Base-by-base conservation (phyloP, 163 green algal species). In the Smithsoniella earleae region DNA sequence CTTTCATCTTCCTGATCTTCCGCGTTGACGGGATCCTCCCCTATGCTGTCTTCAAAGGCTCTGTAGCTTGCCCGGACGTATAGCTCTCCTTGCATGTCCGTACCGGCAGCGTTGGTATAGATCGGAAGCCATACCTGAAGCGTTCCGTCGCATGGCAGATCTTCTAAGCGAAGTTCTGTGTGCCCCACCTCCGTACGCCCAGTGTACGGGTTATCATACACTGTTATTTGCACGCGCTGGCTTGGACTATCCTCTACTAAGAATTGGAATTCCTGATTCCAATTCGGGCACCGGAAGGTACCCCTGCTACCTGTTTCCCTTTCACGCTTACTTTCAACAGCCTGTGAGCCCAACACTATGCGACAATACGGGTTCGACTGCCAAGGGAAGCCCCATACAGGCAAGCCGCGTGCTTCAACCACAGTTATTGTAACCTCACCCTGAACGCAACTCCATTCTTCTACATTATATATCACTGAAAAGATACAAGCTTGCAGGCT, bases 221-320 rank as follows among this genome's bases (percentile, higher is more conserved):
- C 58, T 5, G 58, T 69, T 30, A 69, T 69, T 5, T 13, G 6
- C n/a, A 69, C n/a, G 40, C 85, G 84, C 81, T 95, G 86, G 2
- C 58, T 79, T 0, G 78, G 49, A 0, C 85, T 79, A 77, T 97
- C 85, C 62, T 96, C 86, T 73, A 97, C 92, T 76, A 97, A 81
- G 73, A 98, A 96, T 78, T 96, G 87, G 78, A 97, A 96, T 77
- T 98, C 92, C 86, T 96, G 90, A 80, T 97, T 96, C 92, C 92
- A 98, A 34, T 95, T 85, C 3, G 92, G 92, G 3, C 87, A 81
- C 1, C 87, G 76, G 75, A 94, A 86, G 49, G 77, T 75, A 43
- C 89, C 88, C 18, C 79, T 73, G 22, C 85, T 82, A 62, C 80
- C 86, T 36, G 92, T 98, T 74, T 96, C 91, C 45, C 86, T 85